These are phyloP conservation scores for Blastobotrys elegans DNA, from an alignment of 1,139 yeast species.

Conservation along the genomic window DNA sequence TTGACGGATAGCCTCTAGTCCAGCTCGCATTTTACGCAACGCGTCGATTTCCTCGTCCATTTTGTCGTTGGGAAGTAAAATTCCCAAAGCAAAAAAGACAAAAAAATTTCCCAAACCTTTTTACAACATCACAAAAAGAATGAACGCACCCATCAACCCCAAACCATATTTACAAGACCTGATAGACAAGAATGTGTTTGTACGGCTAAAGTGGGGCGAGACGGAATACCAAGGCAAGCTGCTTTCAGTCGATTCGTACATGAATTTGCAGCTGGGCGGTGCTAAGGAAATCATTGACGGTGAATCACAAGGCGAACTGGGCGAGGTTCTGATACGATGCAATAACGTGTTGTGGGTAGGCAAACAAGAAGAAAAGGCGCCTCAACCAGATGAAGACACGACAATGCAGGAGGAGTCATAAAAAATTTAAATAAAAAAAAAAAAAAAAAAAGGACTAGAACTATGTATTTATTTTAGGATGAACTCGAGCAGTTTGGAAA, in stretches of 20 bases:
- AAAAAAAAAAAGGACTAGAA: no score
- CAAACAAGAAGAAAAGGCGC: slow-evolving; percentile 15
- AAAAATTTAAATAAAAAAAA: neutral
- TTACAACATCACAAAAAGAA: slow-evolving; percentile 1
- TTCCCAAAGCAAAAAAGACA: neutral
- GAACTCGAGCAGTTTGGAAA: slow-evolving; percentile 62
- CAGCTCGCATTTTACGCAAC: slow-evolving; percentile 21
- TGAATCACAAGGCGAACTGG: slow-evolving; percentile 54
- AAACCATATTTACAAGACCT: slow-evolving; percentile 82
- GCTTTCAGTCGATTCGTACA: slow-evolving; percentile 82
- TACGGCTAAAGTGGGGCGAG: slow-evolving; percentile 86
- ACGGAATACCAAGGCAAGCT: slow-evolving; percentile 87
- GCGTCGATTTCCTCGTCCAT: slow-evolving; percentile 16
- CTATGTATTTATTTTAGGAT: slow-evolving; percentile 30
- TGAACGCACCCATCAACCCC: slow-evolving; percentile 78
- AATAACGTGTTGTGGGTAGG: slow-evolving; percentile 43
- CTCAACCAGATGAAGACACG: slow-evolving; percentile 2
- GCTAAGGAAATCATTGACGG: slow-evolving; percentile 60
- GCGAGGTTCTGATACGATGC: slow-evolving; percentile 59
- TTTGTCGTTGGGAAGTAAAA: neutral
- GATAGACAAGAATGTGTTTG: slow-evolving; percentile 64
- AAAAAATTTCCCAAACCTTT: neutral
- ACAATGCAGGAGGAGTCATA: slow-evolving; percentile 5
- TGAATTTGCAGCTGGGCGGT: slow-evolving; percentile 75
- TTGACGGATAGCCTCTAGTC: slow-evolving; percentile 24